A percentile compares a stretch with the other conserved stretches of the same genome.
phyloP scores from a whole-genome alignment of 495 filamentous ascomycete species.

The Aspergillus baeticus region DNA sequence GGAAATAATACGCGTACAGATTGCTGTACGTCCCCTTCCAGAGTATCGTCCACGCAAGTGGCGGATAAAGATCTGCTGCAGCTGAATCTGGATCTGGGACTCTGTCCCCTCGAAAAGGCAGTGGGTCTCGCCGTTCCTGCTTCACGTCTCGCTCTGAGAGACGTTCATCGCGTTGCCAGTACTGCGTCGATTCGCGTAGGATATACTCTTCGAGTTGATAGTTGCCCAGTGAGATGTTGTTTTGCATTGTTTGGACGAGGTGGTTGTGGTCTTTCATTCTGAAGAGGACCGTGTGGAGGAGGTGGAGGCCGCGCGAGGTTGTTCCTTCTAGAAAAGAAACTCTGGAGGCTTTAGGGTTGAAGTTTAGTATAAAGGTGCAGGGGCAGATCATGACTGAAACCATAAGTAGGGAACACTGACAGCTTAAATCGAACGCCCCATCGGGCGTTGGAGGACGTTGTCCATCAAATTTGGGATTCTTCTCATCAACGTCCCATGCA shows the following conservation, averaged over 20 bases:
- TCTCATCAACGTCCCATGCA: conserved; percentile 2
- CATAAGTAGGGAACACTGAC: too few relatives aligned
- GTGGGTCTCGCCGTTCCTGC: background rate
- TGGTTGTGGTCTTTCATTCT: conserved; percentile 7
- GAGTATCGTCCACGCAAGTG: conserved; percentile 22
- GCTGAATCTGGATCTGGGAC: background rate
- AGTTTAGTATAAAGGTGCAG: too few relatives aligned
- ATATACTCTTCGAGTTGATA: too few relatives aligned
- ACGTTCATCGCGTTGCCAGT: background rate
- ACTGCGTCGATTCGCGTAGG: too few relatives aligned
- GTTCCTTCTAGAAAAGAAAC: background rate
- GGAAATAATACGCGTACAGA: conserved; percentile 11
- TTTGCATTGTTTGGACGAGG: background rate
- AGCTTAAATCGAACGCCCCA: too few relatives aligned
- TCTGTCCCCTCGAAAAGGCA: conserved; percentile 20
- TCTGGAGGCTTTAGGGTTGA: too few relatives aligned
- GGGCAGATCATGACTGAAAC: too few relatives aligned
- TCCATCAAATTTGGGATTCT: background rate
- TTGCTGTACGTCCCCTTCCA: conserved; percentile 21
- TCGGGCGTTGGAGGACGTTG: background rate
- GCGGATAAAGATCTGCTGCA: conserved; percentile 9
- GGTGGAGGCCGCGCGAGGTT: conserved; percentile 10
- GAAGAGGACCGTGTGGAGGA: conserved; percentile 8
- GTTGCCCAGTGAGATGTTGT: too few relatives aligned
- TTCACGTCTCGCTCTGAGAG: conserved; percentile 2